phyloP scores from a whole-genome alignment of 2,329 filamentous ascomycete species.

The Penicillium corylophilum region DNA sequence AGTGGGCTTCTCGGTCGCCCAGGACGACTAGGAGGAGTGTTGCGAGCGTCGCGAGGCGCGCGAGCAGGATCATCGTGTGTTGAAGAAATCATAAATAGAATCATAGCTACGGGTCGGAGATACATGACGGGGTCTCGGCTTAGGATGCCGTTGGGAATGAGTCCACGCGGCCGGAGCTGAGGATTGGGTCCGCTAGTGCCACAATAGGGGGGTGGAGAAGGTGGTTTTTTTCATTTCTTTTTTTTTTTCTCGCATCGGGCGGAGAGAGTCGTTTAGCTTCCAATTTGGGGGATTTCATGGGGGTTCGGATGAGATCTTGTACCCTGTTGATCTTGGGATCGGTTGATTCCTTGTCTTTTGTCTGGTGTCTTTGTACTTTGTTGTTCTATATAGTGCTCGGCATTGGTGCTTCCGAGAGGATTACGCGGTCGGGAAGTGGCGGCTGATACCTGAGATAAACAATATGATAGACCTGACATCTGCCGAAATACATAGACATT shows the following conservation, averaged over 20 bases:
- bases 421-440: not conserved
- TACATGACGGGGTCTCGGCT: not conserved
- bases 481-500: too few species aligned
- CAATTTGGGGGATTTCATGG: not conserved
- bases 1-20: slow-evolving; percentile 1
- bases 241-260: not conserved
- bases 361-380: too few species aligned
- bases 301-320: too few species aligned
- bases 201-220: not conserved
- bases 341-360: not conserved
- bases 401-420: not conserved
- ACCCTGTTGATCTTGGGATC: not conserved
- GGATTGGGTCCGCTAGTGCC: not conserved
- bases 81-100: not conserved
- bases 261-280: not conserved
- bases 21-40: not conserved
- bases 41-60: not conserved
- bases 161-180: slow-evolving; percentile 3
- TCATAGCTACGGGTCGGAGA: not conserved
- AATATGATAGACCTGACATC: too few species aligned
- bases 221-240: not conserved
- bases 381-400: too few species aligned
- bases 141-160: not conserved
- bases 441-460: not conserved
- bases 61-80: not conserved